Base-by-base conservation (phyloP, 1,284 basidiomycete genomes). In the Sporisorium exsertum region DNA sequence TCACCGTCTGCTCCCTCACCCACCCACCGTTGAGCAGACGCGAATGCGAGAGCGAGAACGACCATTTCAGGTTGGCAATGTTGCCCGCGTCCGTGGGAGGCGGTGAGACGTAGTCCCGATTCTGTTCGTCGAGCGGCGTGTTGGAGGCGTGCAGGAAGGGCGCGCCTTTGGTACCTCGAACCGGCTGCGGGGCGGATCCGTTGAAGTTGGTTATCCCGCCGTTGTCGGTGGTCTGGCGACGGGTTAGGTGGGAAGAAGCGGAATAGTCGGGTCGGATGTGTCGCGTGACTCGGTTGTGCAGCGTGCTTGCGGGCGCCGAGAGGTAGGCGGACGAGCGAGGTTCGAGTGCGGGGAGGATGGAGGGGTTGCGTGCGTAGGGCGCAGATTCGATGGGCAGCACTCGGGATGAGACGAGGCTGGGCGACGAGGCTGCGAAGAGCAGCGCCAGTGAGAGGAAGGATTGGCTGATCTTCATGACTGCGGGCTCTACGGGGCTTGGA, bases 61-160 rank as follows among this genome's bases (percentile, higher is more conserved):
- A 20, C 62, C 62, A 64, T 35, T 64, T 64, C 12, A 53, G 49
- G 42, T 64, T 58, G 27, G 62, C 55, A 2, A 64, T 40, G 22
- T 26, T 46, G 20, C 56, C 58, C 5, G 50, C 29, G 40, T 58
- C 52, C 15, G 53, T 59, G 10, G 46, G 45, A 5, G 52, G 58
- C n/a, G 58, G 46, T 12, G 42, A 40, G 35, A 60, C 35, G 27
- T 46, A 45, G 45, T 59, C 58, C 5, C 24, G 6, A 20, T 66
- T 66, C 51, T 66, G 64, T 16, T 20, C 9, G 40, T 60, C 58
- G 24, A 66, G 53, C 2, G 24, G 50, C 16, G 18, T 49, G 27
- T 66, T 61, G 63, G 42, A 46, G 5, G 6, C 37, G 56, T 59
- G 56, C 15, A 65, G 40, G 35, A 53, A 59, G 0, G 63, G 20